Percentiles rank a stretch among this genome's conserved stretches.
phyloP scores from a whole-genome alignment of 345 rosid genomes.

The Bretschneidera sinensis region DNA sequence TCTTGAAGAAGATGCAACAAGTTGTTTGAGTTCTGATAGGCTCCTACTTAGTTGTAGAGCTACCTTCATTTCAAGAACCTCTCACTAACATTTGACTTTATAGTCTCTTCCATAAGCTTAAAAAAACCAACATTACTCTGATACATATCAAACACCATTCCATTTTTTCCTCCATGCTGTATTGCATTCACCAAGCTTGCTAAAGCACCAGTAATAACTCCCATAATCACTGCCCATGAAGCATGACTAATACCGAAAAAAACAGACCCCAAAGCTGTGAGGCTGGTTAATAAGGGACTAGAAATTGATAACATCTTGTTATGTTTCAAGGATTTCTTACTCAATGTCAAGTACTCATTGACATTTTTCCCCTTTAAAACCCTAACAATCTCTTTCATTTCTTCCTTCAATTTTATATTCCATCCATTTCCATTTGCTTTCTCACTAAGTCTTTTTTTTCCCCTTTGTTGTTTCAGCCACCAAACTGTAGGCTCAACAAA shows the following conservation, averaged over 20 bases:
- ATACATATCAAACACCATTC: conserved; percentile 59
- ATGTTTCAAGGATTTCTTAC: conserved; percentile 27
- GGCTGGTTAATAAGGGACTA: conserved; percentile 40
- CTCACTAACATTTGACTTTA: conserved; percentile 34
- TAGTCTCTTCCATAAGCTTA: conserved; percentile 35
- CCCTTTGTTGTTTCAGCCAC: conserved; percentile 33
- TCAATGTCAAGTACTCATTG: conserved; percentile 38
- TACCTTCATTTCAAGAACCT: conserved; percentile 30
- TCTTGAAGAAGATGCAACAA: conserved; percentile 25
- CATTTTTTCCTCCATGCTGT: conserved; percentile 47
- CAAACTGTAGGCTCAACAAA: conserved; percentile 43
- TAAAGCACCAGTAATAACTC: conserved; percentile 34
- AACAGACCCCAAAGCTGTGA: conserved; percentile 39
- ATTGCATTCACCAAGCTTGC: conserved; percentile 35
- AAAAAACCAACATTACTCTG: conserved; percentile 45
- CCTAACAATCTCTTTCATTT: conserved; percentile 30
- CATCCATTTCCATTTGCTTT: conserved; percentile 41
- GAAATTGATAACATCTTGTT: conserved; percentile 40
- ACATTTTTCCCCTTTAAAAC: conserved; percentile 37
- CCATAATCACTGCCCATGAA: conserved; percentile 25
- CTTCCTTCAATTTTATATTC: conserved; percentile 31
- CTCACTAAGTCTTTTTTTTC: neutral
- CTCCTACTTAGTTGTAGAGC: conserved; percentile 47
- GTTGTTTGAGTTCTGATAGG: conserved; percentile 34
- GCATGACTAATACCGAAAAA: conserved; percentile 20